Evolutionary conservation across 2,329 filamentous ascomycete species (phyloP), one percentile per base, ranked within the genome.

Genomic region (Aspergillus versicolor): DNA sequence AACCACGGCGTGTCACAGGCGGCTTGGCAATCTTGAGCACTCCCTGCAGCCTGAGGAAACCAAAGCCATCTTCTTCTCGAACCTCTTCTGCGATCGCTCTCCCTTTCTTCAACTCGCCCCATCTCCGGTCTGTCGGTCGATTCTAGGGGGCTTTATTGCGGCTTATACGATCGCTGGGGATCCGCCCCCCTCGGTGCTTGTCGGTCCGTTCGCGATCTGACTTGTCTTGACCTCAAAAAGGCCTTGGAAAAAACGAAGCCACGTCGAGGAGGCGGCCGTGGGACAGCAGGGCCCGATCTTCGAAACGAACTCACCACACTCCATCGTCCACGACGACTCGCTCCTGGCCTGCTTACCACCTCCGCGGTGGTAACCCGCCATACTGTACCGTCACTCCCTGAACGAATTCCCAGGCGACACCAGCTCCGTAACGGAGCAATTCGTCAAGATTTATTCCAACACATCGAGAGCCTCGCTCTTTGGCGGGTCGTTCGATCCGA

Each of bases 401-500:
- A 19, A 57, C 54, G 60, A 67, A 40, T 58, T 62, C 60, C 49
- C 61, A 54, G 64, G 64, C 61, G 66, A 68, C 50, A 58, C 65
- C 46, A 68, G 73, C 74, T 76, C 74, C 74, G 66, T 66, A 47
- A 63, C 68, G 73, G 74, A 75, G 69, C 73, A 69, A 54, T 67
- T 73, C 65, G 68, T 66, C 77, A 84, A 83, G 76, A 82, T 83
- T 82, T 75, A 73, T 72, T 79, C 78, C 65, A 81, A 84, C 77
- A 78, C 81, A 70, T 79, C 81, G 55, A 79, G 82, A 68, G 73
- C 81, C 69, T 85, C 82, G 77, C 81, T 86, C 69, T 77, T 87
- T 65, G 83, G 82, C 75, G 81, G 80, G 65, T 79, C 82, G 51
- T 77, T 81, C 48, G 79, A 82, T 67, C 77, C 79, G 41, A 73